A percentile compares a stretch with the other conserved stretches of the same genome.
Evolutionary conservation across 495 filamentous ascomycete genomes (phyloP).

Genomic region (Acidiella bohemica): DNA sequence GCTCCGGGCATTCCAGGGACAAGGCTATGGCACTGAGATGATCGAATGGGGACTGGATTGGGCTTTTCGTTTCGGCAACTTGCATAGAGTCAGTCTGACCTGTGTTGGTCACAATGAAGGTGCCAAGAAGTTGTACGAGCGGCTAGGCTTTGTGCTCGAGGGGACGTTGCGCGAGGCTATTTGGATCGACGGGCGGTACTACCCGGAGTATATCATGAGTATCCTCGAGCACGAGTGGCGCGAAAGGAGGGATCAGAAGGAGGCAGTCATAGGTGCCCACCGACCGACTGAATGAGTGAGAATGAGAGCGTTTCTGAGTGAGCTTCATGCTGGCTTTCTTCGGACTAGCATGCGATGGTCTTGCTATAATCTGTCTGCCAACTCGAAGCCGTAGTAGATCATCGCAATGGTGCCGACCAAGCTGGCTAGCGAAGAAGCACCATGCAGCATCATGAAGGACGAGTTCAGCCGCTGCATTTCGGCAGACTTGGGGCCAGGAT

Average conservation of each 20-base stretch:
- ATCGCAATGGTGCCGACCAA: constrained; percentile 51
- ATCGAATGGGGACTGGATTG: constrained; percentile 37
- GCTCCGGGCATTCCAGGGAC: constrained; percentile 23
- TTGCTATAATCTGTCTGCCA: constrained; percentile 43
- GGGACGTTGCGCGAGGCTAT: constrained; percentile 35
- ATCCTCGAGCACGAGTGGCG: constrained; percentile 40
- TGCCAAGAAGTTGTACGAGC: constrained; percentile 34
- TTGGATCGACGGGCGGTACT: constrained; percentile 33
- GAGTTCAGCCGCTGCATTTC: constrained; percentile 75
- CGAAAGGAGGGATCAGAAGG: no score
- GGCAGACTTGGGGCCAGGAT: constrained; percentile 56
- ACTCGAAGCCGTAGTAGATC: constrained; percentile 56
- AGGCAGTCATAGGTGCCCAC: no score
- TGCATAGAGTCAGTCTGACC: constrained; percentile 32
- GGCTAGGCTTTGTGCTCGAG: constrained; percentile 38
- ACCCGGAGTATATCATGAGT: constrained; percentile 30
- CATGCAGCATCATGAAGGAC: constrained; percentile 65
- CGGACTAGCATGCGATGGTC: no score
- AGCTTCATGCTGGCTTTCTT: no score
- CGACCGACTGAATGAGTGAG: background rate
- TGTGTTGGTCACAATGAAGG: constrained; percentile 32
- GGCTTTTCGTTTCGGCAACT: constrained; percentile 30
- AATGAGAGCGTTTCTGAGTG: background rate
- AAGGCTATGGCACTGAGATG: constrained; percentile 39
- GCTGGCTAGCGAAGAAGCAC: constrained; percentile 61